Conservation (phyloP, 2,329 filamentous ascomycete genomes). For the Xylaria sp. region DNA sequence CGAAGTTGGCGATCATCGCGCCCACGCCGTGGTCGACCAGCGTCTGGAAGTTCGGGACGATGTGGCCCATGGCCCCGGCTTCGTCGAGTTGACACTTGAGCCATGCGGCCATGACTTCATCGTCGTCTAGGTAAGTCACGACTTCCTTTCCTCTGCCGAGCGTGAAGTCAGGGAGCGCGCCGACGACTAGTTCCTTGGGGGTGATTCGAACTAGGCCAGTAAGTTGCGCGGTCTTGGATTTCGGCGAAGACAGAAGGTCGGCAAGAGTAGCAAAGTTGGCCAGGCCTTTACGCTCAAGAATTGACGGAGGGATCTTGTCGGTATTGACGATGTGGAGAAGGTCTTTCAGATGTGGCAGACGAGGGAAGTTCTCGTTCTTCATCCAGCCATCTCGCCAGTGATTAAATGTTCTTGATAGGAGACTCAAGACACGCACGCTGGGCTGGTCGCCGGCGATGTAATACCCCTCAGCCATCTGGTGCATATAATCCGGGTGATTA, state of each 20-base stretch:
- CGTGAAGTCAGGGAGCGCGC: conserved; percentile 26
- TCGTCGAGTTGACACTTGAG: conserved; percentile 22
- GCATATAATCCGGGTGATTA: conserved; percentile 28
- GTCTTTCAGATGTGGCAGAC: conserved; percentile 23
- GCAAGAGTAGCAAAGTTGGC: conserved; percentile 20
- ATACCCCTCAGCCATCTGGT: conserved; percentile 24
- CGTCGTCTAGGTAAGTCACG: conserved; percentile 18
- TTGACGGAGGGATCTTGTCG: conserved; percentile 11
- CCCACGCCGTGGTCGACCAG: conserved; percentile 16
- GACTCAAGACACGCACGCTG: conserved; percentile 21
- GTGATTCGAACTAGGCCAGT: conserved; percentile 23
- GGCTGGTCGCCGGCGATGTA: conserved; percentile 20
- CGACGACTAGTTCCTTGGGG: conserved; percentile 20
- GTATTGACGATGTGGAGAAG: conserved; percentile 2
- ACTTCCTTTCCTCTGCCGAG: conserved; percentile 26
- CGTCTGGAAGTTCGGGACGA: conserved; percentile 26
- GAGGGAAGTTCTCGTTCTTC: conserved; percentile 22
- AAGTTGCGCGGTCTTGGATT: conserved; percentile 11
- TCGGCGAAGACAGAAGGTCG: conserved; percentile 19
- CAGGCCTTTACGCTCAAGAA: conserved; percentile 24
- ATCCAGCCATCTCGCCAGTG: conserved; percentile 30
- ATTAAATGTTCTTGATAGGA: conserved; percentile 24
- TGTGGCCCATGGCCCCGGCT: conserved; percentile 20
- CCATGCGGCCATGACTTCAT: conserved; percentile 24
- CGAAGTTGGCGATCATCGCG: conserved; percentile 16